Evolutionary conservation across 441 rosid species (phyloP), one percentile per base, ranked within the genome.

Genomic region (Biscutella auriculata): DNA sequence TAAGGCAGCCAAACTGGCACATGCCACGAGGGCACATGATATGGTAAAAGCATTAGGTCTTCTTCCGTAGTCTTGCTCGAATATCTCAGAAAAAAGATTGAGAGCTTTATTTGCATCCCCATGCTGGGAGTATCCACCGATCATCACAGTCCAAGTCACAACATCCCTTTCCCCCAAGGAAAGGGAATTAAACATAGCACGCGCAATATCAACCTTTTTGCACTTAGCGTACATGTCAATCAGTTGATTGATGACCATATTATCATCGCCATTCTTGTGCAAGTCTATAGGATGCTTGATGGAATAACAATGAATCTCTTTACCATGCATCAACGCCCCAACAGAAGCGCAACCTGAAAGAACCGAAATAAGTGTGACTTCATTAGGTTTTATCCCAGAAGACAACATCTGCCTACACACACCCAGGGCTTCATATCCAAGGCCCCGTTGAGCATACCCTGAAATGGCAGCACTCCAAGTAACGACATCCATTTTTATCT

Each of bases 401-500:
- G 62, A 49, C 65, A 66, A 73, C 97, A 91, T 88, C 76, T 80
- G 72, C 65, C 90, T 71, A 66, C 78, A 87, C 39, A 85, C 82
- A 53, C 70, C 71, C 68, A 85, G 21, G 29, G 97, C 95, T 71
- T 82, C 79, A 41, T 69, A 39, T 8, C 96, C 93, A 61, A 65
- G 77, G 9, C 83, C 93, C 27, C 77, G 72, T 67, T 85, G 96
- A 16, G 96, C 90, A 76, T 75, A 85, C 13, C 96, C 93, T 5
- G 97, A 79, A 70, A 91, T 85, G 41, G 89, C 84, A 42, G 97
- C 82, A 68, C 86, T 87, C 96, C 96, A 91, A 6, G 96, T 79
- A 45, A 87, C 95, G 51, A 87, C 93, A 74, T 91, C 79, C 74
- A 67, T 69, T 52, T 78, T 75, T 27, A 82, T 72, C 5, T 81